These are phyloP conservation scores for Lentinula lateritia DNA, from an alignment of 768 basidiomycete species.

Conservation along the genomic window DNA sequence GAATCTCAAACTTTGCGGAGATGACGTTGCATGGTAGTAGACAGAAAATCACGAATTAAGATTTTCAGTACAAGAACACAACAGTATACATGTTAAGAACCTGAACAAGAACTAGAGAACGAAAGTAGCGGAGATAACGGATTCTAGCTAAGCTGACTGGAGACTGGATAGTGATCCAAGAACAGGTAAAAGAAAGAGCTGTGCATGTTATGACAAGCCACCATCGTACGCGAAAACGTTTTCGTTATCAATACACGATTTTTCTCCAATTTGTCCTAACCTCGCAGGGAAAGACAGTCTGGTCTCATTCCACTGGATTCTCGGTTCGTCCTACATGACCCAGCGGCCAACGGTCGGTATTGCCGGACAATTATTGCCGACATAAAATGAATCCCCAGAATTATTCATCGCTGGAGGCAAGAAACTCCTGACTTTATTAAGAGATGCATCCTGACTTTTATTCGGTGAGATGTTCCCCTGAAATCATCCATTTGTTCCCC, in stretches of 20 bases:
- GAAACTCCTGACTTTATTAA: neutral
- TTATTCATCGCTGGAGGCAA: neutral
- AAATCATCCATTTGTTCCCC: constrained; percentile 28
- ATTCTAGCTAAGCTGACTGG: neutral
- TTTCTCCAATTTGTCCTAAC: too few species aligned
- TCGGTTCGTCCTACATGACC: too few species aligned
- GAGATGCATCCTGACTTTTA: neutral
- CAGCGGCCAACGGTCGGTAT: too few species aligned
- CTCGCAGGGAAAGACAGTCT: too few species aligned
- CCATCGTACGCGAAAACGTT: neutral
- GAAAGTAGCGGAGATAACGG: neutral
- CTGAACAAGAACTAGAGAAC: neutral
- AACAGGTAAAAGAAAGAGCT: neutral
- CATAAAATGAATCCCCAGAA: too few species aligned
- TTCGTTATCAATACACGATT: neutral
- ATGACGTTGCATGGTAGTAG: neutral
- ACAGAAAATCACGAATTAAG: neutral
- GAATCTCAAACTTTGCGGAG: too few species aligned
- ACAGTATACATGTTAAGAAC: neutral
- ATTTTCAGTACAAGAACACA: neutral
- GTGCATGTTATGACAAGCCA: neutral
- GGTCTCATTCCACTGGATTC: too few species aligned
- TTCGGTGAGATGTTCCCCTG: neutral
- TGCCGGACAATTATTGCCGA: too few species aligned
- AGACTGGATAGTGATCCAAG: neutral